Evolutionary conservation across 192 early-diverging fungal genomes (phyloP), one percentile per base, ranked within the genome.

Genomic region (Mortierella antarctica): DNA sequence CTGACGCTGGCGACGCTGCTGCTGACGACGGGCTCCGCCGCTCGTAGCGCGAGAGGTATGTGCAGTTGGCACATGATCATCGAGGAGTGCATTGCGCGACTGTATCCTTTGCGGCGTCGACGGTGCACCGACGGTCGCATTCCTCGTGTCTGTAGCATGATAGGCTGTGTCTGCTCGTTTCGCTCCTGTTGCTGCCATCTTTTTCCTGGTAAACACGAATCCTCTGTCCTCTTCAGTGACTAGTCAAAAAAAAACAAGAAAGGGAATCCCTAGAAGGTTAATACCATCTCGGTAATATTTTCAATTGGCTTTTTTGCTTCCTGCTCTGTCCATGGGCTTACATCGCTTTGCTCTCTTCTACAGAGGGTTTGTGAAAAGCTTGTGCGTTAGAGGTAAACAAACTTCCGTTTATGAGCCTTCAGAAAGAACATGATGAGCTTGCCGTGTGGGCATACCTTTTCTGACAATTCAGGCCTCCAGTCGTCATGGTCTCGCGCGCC

Each of bases 191-290:
- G 65, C 57, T 6, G 53, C 41, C 4, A 40, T 49, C 64, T 57
- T 67, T 64, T 72, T 80, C 49, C 77, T 71, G 8, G 65, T 68
- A 41, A 80, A 80, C 12, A 80, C 65, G 21, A 80, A 80, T 56
- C 77, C 77, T 7, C 77, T 63, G n/a, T 80, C 77, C 11, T 80
- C 77, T 41, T 80, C 77, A 2, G 64, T 71, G 40, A 72, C 77
- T 67, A 64, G 9, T 39, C 10, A 15, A 45, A 15, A 6, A 51
- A n/a, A n/a, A n/a, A n/a, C n/a, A n/a, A n/a, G n/a, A n/a, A 63
- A 15, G 31, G 69, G 6, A 11, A 9, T 10, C 10, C 20, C 20
- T 3, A 23, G 45, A 23, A 56, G 46, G 42, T 23, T 61, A 55
- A 41, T 21, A 53, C n/a, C 21, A 56, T 40, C 6, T 46, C 7